Evolutionary conservation across 768 basidiomycete species (phyloP), one percentile per base, ranked within the genome.

Genomic region (Russula griseocarnosa): DNA sequence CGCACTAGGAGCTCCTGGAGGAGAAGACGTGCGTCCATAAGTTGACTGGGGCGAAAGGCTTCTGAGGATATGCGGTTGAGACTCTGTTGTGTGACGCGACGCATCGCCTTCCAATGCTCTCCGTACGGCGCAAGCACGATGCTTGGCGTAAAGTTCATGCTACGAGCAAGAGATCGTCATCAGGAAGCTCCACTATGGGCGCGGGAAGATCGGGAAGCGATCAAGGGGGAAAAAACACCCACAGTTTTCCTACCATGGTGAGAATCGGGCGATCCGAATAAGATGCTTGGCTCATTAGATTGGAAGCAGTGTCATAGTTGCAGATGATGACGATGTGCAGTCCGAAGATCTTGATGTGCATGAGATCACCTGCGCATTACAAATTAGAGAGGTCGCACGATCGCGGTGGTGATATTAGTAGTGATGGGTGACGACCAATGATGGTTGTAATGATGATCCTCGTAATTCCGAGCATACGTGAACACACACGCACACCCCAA

Each of bases 231-330:
- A 30, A n/a, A 46, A n/a, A 11, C 5, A 51, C 66, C 1, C 22
- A 67, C 66, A 67, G 38, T 34, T 55, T 59, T 30, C 66, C 66
- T 3, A 67, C 66, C 66, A 67, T 67, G 20, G 62, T 67, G 63
- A 67, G 66, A 28, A 64, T 65, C 49, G 66, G 66, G 9, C 66
- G 65, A 66, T 67, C 66, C 24, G 66, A 67, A 57, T 67, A 67
- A 10, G 63, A 53, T 22, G 66, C 66, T 30, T 66, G 66, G 60
- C 60, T 66, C 64, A 67, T 66, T 22, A 67, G 63, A 38, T 16
- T 58, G 58, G 34, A 50, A 32, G 66, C 64, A 18, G 55, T 55
- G 30, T 66, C 66, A 32, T 57, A 46, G 51, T 20, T 55, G 64
- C 63, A 61, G 55, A 67, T 55, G 46, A 67, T 61, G n/a, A 67